Evolutionary conservation across 2,329 filamentous ascomycete species (phyloP).

Genomic region (Volutella citrinella): DNA sequence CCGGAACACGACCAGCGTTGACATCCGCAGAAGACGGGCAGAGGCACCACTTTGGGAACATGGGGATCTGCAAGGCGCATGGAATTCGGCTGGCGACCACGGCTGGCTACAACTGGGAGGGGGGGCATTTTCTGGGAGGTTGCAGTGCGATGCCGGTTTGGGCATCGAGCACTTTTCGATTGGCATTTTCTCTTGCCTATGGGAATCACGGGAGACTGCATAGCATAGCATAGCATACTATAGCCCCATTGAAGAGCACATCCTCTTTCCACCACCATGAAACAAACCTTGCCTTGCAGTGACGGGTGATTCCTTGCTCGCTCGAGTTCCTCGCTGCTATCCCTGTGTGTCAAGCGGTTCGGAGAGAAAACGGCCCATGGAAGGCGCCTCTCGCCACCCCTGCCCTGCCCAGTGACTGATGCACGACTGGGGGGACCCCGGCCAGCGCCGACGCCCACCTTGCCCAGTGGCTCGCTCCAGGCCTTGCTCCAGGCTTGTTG

Average conservation of each 20-base stretch:
- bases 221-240: conserved; percentile 25
- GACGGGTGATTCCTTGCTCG: no score
- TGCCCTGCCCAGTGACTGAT: no score
- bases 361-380: no score
- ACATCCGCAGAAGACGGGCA: conserved; percentile 12
- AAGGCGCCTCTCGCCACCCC: no score
- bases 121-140: conserved; percentile 20
- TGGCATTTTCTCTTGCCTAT: conserved; percentile 18
- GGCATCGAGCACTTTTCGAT: conserved; percentile 16
- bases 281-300: conserved; percentile 14
- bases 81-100: conserved; percentile 22
- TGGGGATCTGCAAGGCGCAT: conserved; percentile 20
- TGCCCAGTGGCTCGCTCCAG: no score
- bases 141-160: conserved; percentile 19
- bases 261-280: conserved; percentile 20
- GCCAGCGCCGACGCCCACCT: no score
- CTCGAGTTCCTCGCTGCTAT: no score
- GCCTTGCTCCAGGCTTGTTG: no score
- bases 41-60: conserved; percentile 18
- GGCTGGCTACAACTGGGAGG: conserved; percentile 15
- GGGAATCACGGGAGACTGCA: conserved; percentile 28
- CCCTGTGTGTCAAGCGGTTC: no score
- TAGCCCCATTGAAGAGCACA: conserved; percentile 23
- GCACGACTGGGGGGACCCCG: no score
- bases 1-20: conserved; percentile 27